A percentile compares a stretch with the other conserved stretches of the same genome.
Evolutionary conservation across 805 yeast species (phyloP).

Genomic region (Candida pini): DNA sequence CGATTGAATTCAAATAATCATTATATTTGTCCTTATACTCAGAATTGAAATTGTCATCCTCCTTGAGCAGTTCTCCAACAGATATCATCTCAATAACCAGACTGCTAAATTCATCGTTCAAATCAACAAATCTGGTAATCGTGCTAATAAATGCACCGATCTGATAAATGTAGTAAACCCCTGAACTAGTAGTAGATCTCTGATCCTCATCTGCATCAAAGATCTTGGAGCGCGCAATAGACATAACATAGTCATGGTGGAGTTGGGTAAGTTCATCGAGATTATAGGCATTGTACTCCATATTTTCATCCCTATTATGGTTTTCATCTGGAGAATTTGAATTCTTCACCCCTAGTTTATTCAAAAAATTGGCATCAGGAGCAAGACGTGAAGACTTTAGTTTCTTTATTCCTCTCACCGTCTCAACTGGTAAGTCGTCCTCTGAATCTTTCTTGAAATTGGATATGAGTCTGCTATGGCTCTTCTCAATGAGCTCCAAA

Average conservation of each 20-base stretch:
- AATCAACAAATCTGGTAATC: conserved; percentile 34
- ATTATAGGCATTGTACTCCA: conserved; percentile 29
- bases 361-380: conserved; percentile 7
- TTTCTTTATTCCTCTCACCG: conserved; percentile 14
- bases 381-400: conserved; percentile 9
- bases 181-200: conserved; percentile 24
- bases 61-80: conserved; percentile 19
- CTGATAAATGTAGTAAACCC: conserved; percentile 36
- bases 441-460: conserved; percentile 11
- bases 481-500: conserved; percentile 41
- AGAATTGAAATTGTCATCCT: conserved; percentile 17
- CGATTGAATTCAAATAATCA: conserved; percentile 16
- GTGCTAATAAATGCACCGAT: conserved; percentile 32
- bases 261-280: conserved; percentile 43
- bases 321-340: background rate
- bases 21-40: conserved; percentile 20
- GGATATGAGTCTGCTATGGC: conserved; percentile 24
- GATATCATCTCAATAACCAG: conserved; percentile 30
- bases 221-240: conserved; percentile 33
- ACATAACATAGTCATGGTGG: conserved; percentile 30
- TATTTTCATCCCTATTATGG: background rate
- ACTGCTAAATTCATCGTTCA: conserved; percentile 33
- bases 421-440: conserved; percentile 8
- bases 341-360: background rate
- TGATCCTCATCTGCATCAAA: conserved; percentile 19